Evolutionary conservation across 352 stramenopile species (phyloP).

Genomic region (Thalassiosira hispida): DNA sequence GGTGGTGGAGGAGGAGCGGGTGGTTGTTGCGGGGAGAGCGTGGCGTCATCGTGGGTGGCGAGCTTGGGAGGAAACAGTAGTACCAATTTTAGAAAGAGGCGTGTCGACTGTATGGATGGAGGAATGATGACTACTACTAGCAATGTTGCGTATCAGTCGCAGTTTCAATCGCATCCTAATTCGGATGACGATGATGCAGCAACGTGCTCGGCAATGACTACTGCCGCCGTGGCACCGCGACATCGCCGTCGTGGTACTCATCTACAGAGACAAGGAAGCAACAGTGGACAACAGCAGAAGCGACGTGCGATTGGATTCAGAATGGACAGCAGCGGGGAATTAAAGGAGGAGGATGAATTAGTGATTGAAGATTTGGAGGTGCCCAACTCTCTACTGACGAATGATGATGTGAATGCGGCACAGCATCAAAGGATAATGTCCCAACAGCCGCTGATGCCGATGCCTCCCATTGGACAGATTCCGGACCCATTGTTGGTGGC

Average conservation of each 20-base stretch:
- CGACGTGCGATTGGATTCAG: constrained; percentile 17
- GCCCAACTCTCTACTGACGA: neutral
- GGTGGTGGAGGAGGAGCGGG: neutral
- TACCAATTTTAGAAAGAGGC: constrained; percentile 7
- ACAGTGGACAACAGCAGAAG: neutral
- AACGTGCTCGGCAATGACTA: constrained; percentile 37
- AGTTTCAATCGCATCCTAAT: too few species aligned
- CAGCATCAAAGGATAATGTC: neutral
- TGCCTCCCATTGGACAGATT: constrained; percentile 12
- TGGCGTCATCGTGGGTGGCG: constrained; percentile 12
- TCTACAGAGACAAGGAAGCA: neutral
- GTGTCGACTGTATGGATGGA: neutral
- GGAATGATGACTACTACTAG: constrained; percentile 7
- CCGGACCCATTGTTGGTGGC: constrained; percentile 37
- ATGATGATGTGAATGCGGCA: neutral
- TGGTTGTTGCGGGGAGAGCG: neutral
- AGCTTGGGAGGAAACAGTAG: constrained; percentile 21
- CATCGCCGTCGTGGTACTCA: neutral
- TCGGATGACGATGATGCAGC: constrained; percentile 23
- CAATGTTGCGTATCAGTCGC: too few species aligned
- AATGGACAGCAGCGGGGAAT: neutral
- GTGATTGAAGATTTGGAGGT: too few species aligned
- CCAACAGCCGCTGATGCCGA: neutral
- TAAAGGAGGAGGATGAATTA: too few species aligned
- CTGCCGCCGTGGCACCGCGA: constrained; percentile 26